Evolutionary conservation across 176 grass and related monocot genomes (phyloP), one percentile per base, ranked within the genome.

Genomic region (Oryza rufipogon): DNA sequence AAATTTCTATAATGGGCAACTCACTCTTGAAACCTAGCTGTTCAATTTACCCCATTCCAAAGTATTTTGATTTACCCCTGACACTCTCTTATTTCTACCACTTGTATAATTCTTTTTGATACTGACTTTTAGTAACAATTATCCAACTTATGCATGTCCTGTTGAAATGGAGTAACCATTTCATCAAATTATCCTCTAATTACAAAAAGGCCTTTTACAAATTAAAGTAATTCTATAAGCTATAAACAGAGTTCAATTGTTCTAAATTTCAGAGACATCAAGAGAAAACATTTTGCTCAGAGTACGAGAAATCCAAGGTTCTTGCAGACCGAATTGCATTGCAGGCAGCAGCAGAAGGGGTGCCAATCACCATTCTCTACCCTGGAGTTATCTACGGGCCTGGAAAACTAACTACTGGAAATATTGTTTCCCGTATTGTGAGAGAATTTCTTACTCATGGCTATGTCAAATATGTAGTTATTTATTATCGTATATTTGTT

Each of bases 291-390:
- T 96, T 96, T 75, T 99, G 96, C 86, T 96, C 96, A 23, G 93
- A 99, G 78, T 94, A 99, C 79, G 96, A 99, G 80, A 99, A 94
- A 84, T 99, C 96, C 66, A 99, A 99, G 71, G 79, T 87, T 65
- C 65, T 89, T 86, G 93, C 93, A 49, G 93, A 99, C 86, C 78
- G 15, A 60, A 90, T 99, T 10, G 96, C 93, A 66, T 75, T 95
- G 73, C 86, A 96, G 87, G 93, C 93, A 74, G 93, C 91, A 70
- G 79, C 88, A 73, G 88, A 91, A 49, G 86, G 89, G 25, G 68
- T 92, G 81, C 93, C 96, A 34, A 92, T 96, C 79, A 85, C 89
- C 63, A 67, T 96, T 64, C 84, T 96, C 32, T 99, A 94, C 80
- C 93, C 93, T 70, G 96, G 96, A 44, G 88, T 99, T 68, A 90